Evolutionary conservation across 805 yeast species (phyloP).

Genomic region (Saccharomyces kudriavzevii): DNA sequence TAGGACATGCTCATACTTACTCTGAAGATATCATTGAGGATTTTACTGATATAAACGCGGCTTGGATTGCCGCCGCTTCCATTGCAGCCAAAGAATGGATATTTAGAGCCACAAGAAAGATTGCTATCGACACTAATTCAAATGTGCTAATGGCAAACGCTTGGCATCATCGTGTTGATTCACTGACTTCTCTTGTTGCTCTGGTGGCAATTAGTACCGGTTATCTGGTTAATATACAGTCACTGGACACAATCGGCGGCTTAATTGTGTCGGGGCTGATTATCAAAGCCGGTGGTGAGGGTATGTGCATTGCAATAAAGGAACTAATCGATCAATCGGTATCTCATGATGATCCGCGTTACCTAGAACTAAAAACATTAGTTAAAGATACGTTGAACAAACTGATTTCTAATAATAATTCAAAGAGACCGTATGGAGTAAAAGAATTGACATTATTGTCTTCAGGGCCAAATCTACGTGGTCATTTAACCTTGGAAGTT

Average conservation of each 20-base stretch:
- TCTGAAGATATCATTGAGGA: slow-evolving; percentile 30
- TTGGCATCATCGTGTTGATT: slow-evolving; percentile 95
- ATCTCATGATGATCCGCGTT: slow-evolving; percentile 41
- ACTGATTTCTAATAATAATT: slow-evolving; percentile 30
- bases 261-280: slow-evolving; percentile 70
- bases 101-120: slow-evolving; percentile 68
- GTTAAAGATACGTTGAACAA: slow-evolving; percentile 28
- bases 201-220: slow-evolving; percentile 79
- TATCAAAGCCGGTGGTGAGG: slow-evolving; percentile 71
- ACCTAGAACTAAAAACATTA: slow-evolving; percentile 33
- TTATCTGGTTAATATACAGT: slow-evolving; percentile 60
- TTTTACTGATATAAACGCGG: slow-evolving; percentile 73
- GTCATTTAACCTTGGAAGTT: slow-evolving; percentile 27
- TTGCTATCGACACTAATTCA: slow-evolving; percentile 69
- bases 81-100: slow-evolving; percentile 81
- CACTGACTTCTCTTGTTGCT: slow-evolving; percentile 84
- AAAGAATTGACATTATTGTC: slow-evolving; percentile 39
- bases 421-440: slow-evolving; percentile 29
- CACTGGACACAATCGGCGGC: slow-evolving; percentile 90
- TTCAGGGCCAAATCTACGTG: slow-evolving; percentile 47
- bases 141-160: slow-evolving; percentile 91
- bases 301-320: slow-evolving; percentile 55
- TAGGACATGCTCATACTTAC: slow-evolving; percentile 30
- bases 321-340: slow-evolving; percentile 73
- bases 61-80: slow-evolving; percentile 87